Evolutionary conservation across 169 alveolate species (phyloP), one percentile per base, ranked within the genome.

Genomic region (Theileria orientalis): DNA sequence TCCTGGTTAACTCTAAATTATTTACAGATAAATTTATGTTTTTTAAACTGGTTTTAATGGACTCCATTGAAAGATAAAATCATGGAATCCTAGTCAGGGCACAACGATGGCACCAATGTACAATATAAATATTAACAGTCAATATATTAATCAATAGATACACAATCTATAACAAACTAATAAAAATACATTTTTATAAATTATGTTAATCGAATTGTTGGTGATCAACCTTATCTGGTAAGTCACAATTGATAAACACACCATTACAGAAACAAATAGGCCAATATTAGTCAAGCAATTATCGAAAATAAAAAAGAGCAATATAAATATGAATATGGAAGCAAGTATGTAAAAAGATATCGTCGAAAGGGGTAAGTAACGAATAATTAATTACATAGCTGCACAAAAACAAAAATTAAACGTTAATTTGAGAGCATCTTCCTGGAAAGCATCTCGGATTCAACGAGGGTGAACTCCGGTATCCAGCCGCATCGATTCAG

Each of bases 361-460:
- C n/a, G 11, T 13, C 63, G 1, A 54, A 2, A 54, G 8, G 3
- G 1, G n/a, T n/a, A n/a, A n/a, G n/a, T n/a, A n/a, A n/a, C n/a
- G n/a, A 21, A 25, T n/a, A 54, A 1, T 13, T 54, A 54, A 54
- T 25, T 37, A 7, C 9, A 37, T 37, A 54, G 11, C 33, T 1
- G 41, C 8, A 54, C 33, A 21, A 54, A 8, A 54, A 54, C n/a
- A n/a, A 54, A 54, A 25, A 54, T 54, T 54, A 54, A 54, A 54
- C 32, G 41, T 54, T 54, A 54, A 33, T 27, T 27, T 16, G 63
- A 25, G 8, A 33, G 8, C 63, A 79, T 49, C 14, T 61, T 41
- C 30, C 87, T 66, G 1, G 87, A 56, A 19, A 79, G 56, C 21
- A 79, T 40, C 40, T 79, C 87, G 33, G 82, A 71, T 59, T 79